Conservation (phyloP, 2,329 filamentous ascomycete genomes). For the Trichoderma koningii region DNA sequence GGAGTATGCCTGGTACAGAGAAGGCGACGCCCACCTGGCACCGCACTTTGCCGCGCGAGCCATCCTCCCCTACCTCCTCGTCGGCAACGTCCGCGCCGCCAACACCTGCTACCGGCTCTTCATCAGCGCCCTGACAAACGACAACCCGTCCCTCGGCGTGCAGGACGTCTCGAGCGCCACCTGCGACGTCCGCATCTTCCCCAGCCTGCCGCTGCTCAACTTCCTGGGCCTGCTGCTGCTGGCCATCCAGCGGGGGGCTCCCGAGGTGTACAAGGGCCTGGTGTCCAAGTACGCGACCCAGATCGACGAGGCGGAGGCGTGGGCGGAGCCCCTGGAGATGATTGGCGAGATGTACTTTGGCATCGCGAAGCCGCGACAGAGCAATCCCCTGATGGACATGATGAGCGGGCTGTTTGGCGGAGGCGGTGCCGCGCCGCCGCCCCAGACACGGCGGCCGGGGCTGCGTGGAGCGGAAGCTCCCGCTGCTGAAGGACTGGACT, state of each 20-base stretch:
- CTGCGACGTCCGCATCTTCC: slow-evolving; percentile 79
- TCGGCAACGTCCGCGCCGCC: slow-evolving; percentile 91
- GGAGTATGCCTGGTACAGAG: slow-evolving; percentile 92
- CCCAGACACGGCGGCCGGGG: slow-evolving; percentile 46
- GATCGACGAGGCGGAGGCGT: slow-evolving; percentile 73
- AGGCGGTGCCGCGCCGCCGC: slow-evolving; percentile 53
- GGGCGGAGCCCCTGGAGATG: slow-evolving; percentile 80
- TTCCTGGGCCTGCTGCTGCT: slow-evolving; percentile 85
- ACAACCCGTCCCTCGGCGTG: slow-evolving; percentile 60
- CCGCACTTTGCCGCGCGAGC: slow-evolving; percentile 83
- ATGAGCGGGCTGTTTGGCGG: slow-evolving; percentile 94
- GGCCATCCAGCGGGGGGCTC: slow-evolving; percentile 74
- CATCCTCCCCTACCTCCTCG: slow-evolving; percentile 85
- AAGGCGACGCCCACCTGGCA: slow-evolving; percentile 85
- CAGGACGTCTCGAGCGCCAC: slow-evolving; percentile 78
- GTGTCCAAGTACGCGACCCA: slow-evolving; percentile 77
- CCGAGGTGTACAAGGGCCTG: slow-evolving; percentile 81
- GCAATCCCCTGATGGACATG: slow-evolving; percentile 95
- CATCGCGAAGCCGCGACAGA: slow-evolving; percentile 83
- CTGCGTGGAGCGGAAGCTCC: slow-evolving; percentile 46
- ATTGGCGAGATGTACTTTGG: slow-evolving; percentile 97
- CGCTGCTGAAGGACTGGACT: slow-evolving; percentile 62
- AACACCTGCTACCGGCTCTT: slow-evolving; percentile 72
- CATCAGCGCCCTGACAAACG: slow-evolving; percentile 44
- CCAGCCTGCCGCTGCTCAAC: slow-evolving; percentile 90